A percentile compares a stretch with the other conserved stretches of the same genome.
Evolutionary conservation across 352 stramenopile species (phyloP).

Genomic region (Pythium oligandrum): DNA sequence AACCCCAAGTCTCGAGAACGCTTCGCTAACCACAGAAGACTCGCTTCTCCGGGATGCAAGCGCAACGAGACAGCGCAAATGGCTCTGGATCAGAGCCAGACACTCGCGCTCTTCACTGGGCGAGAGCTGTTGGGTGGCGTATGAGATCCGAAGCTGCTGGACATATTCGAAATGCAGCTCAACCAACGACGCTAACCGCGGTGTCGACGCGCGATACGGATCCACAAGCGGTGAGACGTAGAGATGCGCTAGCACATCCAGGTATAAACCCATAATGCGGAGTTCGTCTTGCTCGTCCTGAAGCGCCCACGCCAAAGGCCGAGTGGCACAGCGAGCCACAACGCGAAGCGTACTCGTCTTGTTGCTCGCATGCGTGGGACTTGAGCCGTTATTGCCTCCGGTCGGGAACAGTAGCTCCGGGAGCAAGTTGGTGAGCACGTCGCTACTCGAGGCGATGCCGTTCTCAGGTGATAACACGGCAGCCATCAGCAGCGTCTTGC

Average conservation of each 20-base stretch:
- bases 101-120: constrained; percentile 3
- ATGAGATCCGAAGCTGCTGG: constrained; percentile 5
- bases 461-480: constrained; percentile 29
- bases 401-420: constrained; percentile 4
- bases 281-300: not conserved
- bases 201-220: not conserved
- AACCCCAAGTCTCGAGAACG: constrained; percentile 8
- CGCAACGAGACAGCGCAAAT: constrained; percentile 15
- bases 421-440: constrained; percentile 20
- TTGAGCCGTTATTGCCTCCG: not conserved
- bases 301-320: constrained; percentile 4
- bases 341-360: not conserved
- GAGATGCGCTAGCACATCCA: constrained; percentile 9
- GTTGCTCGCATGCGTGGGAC: too few relatives aligned
- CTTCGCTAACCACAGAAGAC: constrained; percentile 9
- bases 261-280: not conserved
- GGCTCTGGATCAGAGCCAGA: constrained; percentile 9
- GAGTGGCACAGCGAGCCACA: constrained; percentile 5
- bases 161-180: constrained; percentile 13
- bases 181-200: constrained; percentile 7
- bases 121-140: not conserved
- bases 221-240: constrained; percentile 17
- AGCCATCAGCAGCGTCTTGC: constrained; percentile 49
- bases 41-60: constrained; percentile 7
- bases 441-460: constrained; percentile 23